Evolutionary conservation across 495 filamentous ascomycete species (phyloP).

Genomic region (Halenospora varia): DNA sequence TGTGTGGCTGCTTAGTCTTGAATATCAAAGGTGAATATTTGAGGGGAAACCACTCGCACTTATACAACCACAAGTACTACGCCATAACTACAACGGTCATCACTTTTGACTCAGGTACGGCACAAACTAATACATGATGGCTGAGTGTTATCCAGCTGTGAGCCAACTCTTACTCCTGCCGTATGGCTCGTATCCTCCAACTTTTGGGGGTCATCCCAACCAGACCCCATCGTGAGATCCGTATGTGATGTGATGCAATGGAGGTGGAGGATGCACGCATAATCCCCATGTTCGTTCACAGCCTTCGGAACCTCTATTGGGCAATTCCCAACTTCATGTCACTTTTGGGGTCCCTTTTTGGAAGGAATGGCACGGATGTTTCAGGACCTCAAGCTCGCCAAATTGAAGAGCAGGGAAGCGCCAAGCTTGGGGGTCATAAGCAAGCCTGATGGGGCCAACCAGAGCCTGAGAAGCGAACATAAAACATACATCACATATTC

Average conservation of each 20-base stretch:
- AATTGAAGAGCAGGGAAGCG: background rate
- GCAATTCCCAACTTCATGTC: background rate
- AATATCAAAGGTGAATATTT: background rate
- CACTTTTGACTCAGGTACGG: too few relatives aligned
- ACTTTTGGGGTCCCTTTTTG: background rate
- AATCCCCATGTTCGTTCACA: background rate
- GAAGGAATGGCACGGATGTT: background rate
- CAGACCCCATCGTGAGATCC: background rate
- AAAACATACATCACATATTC: background rate
- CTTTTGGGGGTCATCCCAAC: too few relatives aligned
- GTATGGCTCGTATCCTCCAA: background rate
- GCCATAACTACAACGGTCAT: background rate
- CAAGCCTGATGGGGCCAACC: background rate
- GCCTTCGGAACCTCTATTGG: background rate
- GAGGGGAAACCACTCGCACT: background rate
- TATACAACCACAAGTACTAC: background rate
- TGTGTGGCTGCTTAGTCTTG: constrained; percentile 4
- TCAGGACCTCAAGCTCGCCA: background rate
- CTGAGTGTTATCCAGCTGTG: background rate
- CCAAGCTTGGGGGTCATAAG: background rate
- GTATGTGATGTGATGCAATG: background rate
- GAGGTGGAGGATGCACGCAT: background rate
- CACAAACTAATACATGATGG: background rate
- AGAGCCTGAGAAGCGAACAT: background rate
- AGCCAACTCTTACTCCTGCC: background rate